A percentile compares a stretch with the other conserved stretches of the same genome.
phyloP scores from a whole-genome alignment of 768 basidiomycete species.

The Ephemerocybe angulata region DNA sequence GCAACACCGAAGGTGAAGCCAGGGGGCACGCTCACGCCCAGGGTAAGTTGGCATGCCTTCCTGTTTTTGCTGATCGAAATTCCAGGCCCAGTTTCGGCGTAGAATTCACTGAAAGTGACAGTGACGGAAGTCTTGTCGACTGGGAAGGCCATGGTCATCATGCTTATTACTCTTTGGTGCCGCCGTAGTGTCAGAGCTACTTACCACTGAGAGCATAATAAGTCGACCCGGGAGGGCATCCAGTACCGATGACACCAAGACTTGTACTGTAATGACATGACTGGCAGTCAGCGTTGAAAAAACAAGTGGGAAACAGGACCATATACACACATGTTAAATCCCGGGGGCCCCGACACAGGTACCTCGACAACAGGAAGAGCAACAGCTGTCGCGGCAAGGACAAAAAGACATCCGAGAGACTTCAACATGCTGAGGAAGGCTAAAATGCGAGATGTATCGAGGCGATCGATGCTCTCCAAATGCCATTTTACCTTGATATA shows the following conservation, averaged over 20 bases:
- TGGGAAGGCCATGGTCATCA: too few species aligned
- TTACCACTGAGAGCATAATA: slow-evolving; percentile 17
- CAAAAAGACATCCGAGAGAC: too few species aligned
- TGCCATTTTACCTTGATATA: too few species aligned
- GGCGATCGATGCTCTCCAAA: too few species aligned
- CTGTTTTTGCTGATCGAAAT: slow-evolving; percentile 18
- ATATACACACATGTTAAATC: not conserved
- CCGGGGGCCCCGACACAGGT: too few species aligned
- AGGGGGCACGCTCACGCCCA: slow-evolving; percentile 14
- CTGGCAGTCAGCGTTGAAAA: not conserved
- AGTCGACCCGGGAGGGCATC: slow-evolving; percentile 20
- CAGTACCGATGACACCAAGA: slow-evolving; percentile 17
- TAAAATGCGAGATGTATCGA: too few species aligned
- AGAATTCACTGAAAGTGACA: too few species aligned
- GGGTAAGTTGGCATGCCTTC: slow-evolving; percentile 16
- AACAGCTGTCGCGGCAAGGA: not conserved
- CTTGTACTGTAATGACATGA: slow-evolving; percentile 12
- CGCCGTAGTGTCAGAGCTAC: too few species aligned
- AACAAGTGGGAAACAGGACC: not conserved
- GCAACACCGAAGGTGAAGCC: slow-evolving; percentile 24
- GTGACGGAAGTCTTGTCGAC: too few species aligned
- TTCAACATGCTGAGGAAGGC: too few species aligned
- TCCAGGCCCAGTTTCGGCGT: slow-evolving; percentile 19
- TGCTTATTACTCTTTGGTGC: too few species aligned
- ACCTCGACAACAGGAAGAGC: not conserved